These are phyloP conservation scores for Lepidium sativum DNA, from an alignment of 345 rosid genomes.

Conservation along the genomic window DNA sequence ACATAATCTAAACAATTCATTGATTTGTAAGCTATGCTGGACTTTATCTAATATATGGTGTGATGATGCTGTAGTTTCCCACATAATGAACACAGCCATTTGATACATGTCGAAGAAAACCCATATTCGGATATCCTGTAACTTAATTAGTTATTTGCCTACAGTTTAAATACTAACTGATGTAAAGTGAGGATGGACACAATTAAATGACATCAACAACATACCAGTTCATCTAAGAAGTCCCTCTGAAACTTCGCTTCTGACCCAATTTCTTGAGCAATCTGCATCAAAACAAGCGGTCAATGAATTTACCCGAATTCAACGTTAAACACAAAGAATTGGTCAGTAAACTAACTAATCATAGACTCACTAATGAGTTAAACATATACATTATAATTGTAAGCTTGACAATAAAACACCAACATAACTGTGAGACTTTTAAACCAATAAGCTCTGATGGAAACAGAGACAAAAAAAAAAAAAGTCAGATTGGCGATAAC, in stretches of 20 bases:
- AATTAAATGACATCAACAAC: background rate
- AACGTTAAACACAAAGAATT: background rate
- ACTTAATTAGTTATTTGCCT: background rate
- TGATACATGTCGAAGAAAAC: too few relatives aligned
- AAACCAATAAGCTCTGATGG: background rate
- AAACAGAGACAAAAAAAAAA: background rate
- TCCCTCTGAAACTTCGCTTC: constrained; percentile 80
- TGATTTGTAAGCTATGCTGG: background rate
- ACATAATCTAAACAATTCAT: background rate
- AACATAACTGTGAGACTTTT: background rate
- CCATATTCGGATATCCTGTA: background rate
- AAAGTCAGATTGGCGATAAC: background rate
- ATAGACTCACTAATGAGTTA: background rate
- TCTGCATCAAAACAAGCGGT: constrained; percentile 35
- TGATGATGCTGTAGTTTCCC: background rate
- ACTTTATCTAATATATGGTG: background rate
- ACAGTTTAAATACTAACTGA: background rate
- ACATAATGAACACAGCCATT: background rate
- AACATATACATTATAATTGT: background rate
- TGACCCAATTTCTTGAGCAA: constrained; percentile 69
- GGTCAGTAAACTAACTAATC: too few relatives aligned
- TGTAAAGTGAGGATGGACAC: background rate
- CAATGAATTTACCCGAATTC: background rate
- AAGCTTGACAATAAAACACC: background rate
- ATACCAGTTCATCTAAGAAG: constrained; percentile 73